phyloP scores from a whole-genome alignment of 192 early-diverging fungal species.

The Thamnidium elegans region DNA sequence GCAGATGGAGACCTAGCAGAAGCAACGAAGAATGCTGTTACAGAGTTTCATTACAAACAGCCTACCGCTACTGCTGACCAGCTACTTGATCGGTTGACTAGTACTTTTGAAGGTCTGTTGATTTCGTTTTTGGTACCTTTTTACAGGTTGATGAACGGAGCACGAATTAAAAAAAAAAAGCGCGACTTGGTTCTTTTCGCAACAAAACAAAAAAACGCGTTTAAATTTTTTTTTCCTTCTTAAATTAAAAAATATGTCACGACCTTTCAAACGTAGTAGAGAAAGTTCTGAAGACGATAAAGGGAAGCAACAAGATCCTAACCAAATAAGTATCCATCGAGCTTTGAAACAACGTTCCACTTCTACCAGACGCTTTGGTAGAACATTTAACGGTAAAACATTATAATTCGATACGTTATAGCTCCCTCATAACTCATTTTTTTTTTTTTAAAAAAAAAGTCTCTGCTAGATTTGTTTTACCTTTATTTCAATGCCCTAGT shows the following conservation, averaged over 20 bases:
- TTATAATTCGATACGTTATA: too few species aligned
- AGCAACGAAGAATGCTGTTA: not conserved
- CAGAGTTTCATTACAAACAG: not conserved
- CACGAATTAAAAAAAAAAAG: too few species aligned
- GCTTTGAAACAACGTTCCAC: not conserved
- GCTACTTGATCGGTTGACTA: constrained; percentile 4
- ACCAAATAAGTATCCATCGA: not conserved
- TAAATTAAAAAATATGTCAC: too few species aligned
- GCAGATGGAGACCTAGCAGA: not conserved
- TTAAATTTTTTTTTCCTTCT: too few species aligned
- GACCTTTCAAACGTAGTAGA: too few species aligned
- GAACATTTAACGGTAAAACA: not conserved
- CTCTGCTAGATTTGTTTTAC: not conserved
- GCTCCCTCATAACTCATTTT: not conserved
- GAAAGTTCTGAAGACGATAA: too few species aligned
- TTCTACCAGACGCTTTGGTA: not conserved
- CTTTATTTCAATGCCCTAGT: not conserved
- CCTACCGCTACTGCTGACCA: not conserved
- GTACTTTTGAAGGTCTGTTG: not conserved
- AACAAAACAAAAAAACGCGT: too few species aligned
- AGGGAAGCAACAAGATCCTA: not conserved
- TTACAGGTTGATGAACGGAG: too few species aligned
- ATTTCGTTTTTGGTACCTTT: too few species aligned
- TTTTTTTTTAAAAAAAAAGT: too few species aligned
- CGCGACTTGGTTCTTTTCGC: too few species aligned